These are phyloP conservation scores for Centella asiatica DNA, from an alignment of 129 eudicot genomes.

Conservation along the genomic window DNA sequence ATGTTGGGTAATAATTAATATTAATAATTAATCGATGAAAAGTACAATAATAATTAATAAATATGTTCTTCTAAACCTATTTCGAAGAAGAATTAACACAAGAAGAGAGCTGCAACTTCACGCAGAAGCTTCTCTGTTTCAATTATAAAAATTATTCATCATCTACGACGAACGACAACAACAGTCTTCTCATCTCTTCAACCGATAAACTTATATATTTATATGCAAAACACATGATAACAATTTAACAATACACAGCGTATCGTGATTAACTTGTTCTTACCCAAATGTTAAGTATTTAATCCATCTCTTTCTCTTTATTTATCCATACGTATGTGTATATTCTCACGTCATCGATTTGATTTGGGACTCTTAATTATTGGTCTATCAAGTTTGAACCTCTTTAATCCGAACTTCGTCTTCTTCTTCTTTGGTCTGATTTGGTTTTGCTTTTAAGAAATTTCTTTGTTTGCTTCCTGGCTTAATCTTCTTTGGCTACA, in stretches of 20 bases:
- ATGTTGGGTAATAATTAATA: too few species aligned
- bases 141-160: too few species aligned
- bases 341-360: constrained; percentile 31
- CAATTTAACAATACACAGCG: constrained; percentile 17
- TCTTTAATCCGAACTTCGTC: not conserved
- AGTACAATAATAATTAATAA: too few species aligned
- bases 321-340: constrained; percentile 7
- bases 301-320: constrained; percentile 16
- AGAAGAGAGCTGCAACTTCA: too few species aligned
- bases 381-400: not conserved
- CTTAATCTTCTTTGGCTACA: constrained; percentile 4
- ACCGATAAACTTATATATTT: too few species aligned
- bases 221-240: not conserved
- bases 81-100: too few species aligned
- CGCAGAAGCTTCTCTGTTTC: too few species aligned
- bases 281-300: constrained; percentile 22
- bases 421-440: constrained; percentile 11
- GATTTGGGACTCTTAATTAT: constrained; percentile 9
- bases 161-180: too few species aligned
- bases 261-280: constrained; percentile 35
- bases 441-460: constrained; percentile 18
- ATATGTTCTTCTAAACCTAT: too few species aligned
- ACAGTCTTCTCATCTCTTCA: too few species aligned
- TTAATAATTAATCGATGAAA: too few species aligned
- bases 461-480: not conserved